Percentiles rank a stretch among this genome's conserved stretches.
phyloP scores from a whole-genome alignment of 2,329 filamentous ascomycete species.

The Teratosphaeria viscida region DNA sequence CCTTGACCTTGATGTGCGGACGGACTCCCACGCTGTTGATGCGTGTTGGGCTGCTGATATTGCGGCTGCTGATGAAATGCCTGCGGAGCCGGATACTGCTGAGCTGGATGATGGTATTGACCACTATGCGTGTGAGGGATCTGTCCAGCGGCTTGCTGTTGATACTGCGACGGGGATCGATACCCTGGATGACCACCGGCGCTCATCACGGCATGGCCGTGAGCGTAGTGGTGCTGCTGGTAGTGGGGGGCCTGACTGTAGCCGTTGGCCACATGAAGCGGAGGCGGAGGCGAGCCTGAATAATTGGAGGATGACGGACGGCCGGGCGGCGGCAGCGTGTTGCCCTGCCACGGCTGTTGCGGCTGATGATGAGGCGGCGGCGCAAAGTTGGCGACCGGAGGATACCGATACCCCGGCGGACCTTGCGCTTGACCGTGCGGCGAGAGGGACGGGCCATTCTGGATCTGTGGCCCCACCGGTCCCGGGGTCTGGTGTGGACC shows the following conservation, averaged over 20 bases:
- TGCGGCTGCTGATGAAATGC: slow-evolving; percentile 10
- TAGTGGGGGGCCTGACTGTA: slow-evolving; percentile 14
- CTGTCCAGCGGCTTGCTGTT: slow-evolving; percentile 3
- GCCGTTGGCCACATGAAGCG: slow-evolving; percentile 12
- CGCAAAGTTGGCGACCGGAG: slow-evolving; percentile 20
- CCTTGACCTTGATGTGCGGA: slow-evolving; percentile 3
- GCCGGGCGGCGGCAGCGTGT: slow-evolving; percentile 14
- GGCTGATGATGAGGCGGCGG: slow-evolving; percentile 14
- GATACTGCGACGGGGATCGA: slow-evolving; percentile 6
- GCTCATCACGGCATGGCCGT: slow-evolving; percentile 22
- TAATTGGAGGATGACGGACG: slow-evolving; percentile 10
- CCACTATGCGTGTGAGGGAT: neutral
- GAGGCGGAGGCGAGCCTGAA: slow-evolving; percentile 10
- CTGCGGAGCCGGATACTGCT: slow-evolving; percentile 7
- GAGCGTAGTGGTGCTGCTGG: slow-evolving; percentile 24
- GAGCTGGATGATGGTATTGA: neutral
- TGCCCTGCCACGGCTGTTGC: slow-evolving; percentile 21
- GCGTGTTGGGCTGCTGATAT: neutral
- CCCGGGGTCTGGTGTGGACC: slow-evolving; percentile 8
- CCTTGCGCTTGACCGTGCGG: slow-evolving; percentile 35
- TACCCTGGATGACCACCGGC: slow-evolving; percentile 16
- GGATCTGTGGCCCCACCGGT: slow-evolving; percentile 19
- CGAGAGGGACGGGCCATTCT: slow-evolving; percentile 34
- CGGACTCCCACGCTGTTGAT: slow-evolving; percentile 1
- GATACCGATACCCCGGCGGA: slow-evolving; percentile 28